Conservation (phyloP, 1,284 basidiomycete species). For the Microbotryum scabiosae region DNA sequence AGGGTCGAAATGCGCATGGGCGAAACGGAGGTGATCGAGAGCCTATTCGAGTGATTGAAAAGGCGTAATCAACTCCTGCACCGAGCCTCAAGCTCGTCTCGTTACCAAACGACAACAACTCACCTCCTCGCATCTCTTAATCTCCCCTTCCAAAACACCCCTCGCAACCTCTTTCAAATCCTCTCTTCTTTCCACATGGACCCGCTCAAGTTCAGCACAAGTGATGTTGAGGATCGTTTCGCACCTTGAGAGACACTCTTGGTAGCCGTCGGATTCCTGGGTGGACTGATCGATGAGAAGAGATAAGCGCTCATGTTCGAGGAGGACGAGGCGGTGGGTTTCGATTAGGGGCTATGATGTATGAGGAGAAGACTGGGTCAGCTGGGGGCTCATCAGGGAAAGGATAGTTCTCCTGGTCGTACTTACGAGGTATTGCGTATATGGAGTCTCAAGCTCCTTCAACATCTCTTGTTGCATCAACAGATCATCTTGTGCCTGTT, state of each 20-base stretch:
- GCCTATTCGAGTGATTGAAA: background rate
- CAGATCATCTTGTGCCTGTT: slow-evolving; percentile 59
- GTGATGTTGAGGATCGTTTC: slow-evolving; percentile 81
- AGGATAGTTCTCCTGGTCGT: background rate
- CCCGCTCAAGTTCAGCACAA: slow-evolving; percentile 69
- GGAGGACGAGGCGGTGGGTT: slow-evolving; percentile 54
- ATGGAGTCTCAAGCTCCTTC: slow-evolving; percentile 64
- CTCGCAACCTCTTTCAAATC: slow-evolving; percentile 17
- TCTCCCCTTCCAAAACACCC: slow-evolving; percentile 12
- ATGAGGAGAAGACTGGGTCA: background rate
- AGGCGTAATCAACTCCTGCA: background rate
- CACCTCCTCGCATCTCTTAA: slow-evolving; percentile 16
- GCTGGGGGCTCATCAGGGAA: background rate
- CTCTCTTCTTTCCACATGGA: slow-evolving; percentile 32
- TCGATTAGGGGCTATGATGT: slow-evolving; percentile 59
- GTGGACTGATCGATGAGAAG: slow-evolving; percentile 1
- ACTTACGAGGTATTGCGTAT: slow-evolving; percentile 56
- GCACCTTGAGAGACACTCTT: slow-evolving; percentile 58
- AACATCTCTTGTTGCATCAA: slow-evolving; percentile 64
- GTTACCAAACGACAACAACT: background rate
- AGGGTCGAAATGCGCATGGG: slow-evolving; percentile 16
- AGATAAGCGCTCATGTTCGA: slow-evolving; percentile 43
- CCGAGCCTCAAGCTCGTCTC: background rate
- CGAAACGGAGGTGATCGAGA: slow-evolving; percentile 19
- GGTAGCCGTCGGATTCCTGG: slow-evolving; percentile 1